Base-by-base conservation (phyloP, 306 rosid genomes). In the Abrus pulchellus region DNA sequence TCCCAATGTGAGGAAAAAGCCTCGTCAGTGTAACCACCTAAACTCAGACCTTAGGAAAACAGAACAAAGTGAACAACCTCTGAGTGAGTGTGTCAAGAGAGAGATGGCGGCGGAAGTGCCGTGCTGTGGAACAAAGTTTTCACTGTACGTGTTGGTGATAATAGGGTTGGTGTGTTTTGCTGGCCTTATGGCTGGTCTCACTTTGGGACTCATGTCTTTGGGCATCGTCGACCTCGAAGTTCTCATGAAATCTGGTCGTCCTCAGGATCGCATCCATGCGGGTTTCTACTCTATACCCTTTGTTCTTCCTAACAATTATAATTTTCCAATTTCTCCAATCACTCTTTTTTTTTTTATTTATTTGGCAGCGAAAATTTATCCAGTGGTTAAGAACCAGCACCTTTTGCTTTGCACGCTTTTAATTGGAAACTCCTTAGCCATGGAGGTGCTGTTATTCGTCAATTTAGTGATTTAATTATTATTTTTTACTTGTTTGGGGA, bases 221-320 rank as follows among this genome's bases (percentile, higher is more conserved):
- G 97, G 97, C 29, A 92, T 95, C 45, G 99, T 95, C 79, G 98
- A 95, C 91, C 98, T 95, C 43, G 99, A 95, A 83, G 99, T 95
- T 62, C 98, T 95, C 82, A 91, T 95, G 66, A 89, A 85, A 85
- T 93, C 99, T 27, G 99, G 99, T 67, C 99, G 94, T 33, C 97
- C 96, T 82, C 94, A 90, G 89, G 98, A 95, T 90, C 96, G 96
- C 14, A 74, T 77, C 59, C 88, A 95, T 86, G 99, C 99, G 36
- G 6, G 83, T 79, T 6, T 3, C 30, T 54, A 36, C 33, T 28
- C 0, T 11, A 0, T 5, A 20, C 3, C 29, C 9, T 68, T 10
- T 68, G 11, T 7, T 8, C 29, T 50, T 68, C 14, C 7, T 7
- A 9, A 43, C 14, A 28, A 57, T 57, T 57, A 54, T 6, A 6